Conservation (phyloP, 495 filamentous ascomycete species). For the Rhizodiscina lignyota region DNA sequence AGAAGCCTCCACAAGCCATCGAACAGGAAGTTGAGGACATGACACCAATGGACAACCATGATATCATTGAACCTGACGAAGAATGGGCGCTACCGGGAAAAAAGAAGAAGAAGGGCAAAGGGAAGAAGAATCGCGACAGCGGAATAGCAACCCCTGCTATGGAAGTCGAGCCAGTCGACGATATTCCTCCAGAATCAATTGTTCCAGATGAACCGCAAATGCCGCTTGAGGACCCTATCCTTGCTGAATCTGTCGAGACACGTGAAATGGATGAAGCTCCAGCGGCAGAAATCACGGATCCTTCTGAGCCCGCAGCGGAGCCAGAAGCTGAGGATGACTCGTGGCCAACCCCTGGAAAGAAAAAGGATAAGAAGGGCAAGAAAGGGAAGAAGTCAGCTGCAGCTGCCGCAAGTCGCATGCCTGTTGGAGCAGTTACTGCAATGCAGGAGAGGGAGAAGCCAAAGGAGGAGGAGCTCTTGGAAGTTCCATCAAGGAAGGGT, state of each 20-base stretch:
- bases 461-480: background rate
- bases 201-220: too few relatives aligned
- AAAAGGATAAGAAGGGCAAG: conserved; percentile 6
- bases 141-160: background rate
- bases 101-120: conserved; percentile 6
- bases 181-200: background rate
- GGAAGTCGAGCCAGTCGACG: background rate
- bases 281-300: too few relatives aligned
- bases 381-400: conserved; percentile 10
- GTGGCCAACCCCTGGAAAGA: background rate
- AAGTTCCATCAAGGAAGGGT: background rate
- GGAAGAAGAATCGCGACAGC: conserved; percentile 8
- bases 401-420: background rate
- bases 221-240: too few relatives aligned
- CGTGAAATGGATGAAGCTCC: too few relatives aligned
- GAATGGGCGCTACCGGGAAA: background rate
- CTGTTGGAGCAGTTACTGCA: background rate
- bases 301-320: too few relatives aligned
- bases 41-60: too few relatives aligned
- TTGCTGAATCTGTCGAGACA: too few relatives aligned
- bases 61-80: background rate
- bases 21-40: too few relatives aligned
- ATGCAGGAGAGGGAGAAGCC: too few relatives aligned
- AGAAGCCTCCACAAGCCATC: too few relatives aligned
- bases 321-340: conserved; percentile 1